Evolutionary conservation across 1,139 yeast genomes (phyloP).

Genomic region (Candida albicans): DNA sequence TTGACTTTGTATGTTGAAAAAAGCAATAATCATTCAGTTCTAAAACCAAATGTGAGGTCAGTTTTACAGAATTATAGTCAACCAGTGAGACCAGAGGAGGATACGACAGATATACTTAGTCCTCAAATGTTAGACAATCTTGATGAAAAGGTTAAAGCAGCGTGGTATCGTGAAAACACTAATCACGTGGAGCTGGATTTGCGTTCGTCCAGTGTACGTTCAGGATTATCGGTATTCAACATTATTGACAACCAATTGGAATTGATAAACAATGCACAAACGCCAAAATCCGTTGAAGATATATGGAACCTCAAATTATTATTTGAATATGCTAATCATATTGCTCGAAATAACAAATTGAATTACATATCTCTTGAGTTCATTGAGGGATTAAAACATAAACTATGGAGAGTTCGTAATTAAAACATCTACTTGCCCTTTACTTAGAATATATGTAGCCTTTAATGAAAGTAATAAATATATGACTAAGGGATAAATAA

Average conservation of each 20-base stretch:
- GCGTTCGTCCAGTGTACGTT: slow-evolving; percentile 11
- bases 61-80: slow-evolving; percentile 37
- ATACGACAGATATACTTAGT: slow-evolving; percentile 25
- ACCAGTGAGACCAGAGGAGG: slow-evolving; percentile 28
- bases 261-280: slow-evolving; percentile 42
- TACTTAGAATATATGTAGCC: too few relatives aligned
- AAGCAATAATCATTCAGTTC: slow-evolving; percentile 41
- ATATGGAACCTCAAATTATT: slow-evolving; percentile 66
- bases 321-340: slow-evolving; percentile 58
- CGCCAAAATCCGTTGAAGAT: slow-evolving; percentile 52
- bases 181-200: slow-evolving; percentile 15
- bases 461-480: too few relatives aligned
- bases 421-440: neutral
- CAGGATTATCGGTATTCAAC: slow-evolving; percentile 41
- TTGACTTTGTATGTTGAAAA: slow-evolving; percentile 53
- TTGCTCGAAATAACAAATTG: slow-evolving; percentile 27
- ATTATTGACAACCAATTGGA: slow-evolving; percentile 60
- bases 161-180: slow-evolving; percentile 33
- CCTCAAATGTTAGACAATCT: slow-evolving; percentile 25
- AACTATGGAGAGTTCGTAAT: slow-evolving; percentile 32
- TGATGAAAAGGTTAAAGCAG: slow-evolving; percentile 34
- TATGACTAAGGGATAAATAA: too few relatives aligned
- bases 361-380: slow-evolving; percentile 49
- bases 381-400: slow-evolving; percentile 51
- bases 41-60: slow-evolving; percentile 38